phyloP scores from a whole-genome alignment of 352 stramenopile species.

The Globisporangium barbulae region DNA sequence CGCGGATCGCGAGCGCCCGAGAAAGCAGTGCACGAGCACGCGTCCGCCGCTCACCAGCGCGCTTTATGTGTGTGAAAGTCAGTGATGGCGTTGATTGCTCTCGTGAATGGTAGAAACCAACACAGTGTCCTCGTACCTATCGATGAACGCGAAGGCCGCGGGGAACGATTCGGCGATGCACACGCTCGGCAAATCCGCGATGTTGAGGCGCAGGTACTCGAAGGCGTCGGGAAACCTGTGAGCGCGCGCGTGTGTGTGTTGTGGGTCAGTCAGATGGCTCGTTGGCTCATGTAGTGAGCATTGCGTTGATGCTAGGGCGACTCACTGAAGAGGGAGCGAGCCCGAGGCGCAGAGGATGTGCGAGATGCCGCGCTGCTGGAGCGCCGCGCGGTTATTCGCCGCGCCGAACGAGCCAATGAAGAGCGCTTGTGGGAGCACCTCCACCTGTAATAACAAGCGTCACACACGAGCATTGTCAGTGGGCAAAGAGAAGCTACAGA shows the following conservation, averaged over 20 bases:
- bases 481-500: no score
- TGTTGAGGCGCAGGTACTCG: slow-evolving; percentile 44
- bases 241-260: background rate
- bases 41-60: slow-evolving; percentile 36
- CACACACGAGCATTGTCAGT: no score
- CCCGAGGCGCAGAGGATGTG: slow-evolving; percentile 59
- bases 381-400: slow-evolving; percentile 41
- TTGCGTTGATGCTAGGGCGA: background rate
- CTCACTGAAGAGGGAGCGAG: slow-evolving; percentile 39
- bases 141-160: slow-evolving; percentile 51
- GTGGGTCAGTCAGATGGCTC: background rate
- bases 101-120: background rate
- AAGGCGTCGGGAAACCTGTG: slow-evolving; percentile 46
- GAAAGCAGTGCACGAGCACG: slow-evolving; percentile 77
- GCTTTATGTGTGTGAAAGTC: slow-evolving; percentile 18
- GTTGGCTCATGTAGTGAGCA: background rate
- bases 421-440: slow-evolving; percentile 33
- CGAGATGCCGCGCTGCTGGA: slow-evolving; percentile 40
- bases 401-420: slow-evolving; percentile 72
- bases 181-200: slow-evolving; percentile 42
- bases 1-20: slow-evolving; percentile 63
- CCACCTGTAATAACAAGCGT: slow-evolving; percentile 8
- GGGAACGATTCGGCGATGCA: slow-evolving; percentile 47
- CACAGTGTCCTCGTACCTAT: slow-evolving; percentile 27
- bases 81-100: background rate